Percentiles rank a stretch among this genome's conserved stretches.
Conservation (phyloP, 2,329 filamentous ascomycete genomes). For the Claviceps capensis region DNA sequence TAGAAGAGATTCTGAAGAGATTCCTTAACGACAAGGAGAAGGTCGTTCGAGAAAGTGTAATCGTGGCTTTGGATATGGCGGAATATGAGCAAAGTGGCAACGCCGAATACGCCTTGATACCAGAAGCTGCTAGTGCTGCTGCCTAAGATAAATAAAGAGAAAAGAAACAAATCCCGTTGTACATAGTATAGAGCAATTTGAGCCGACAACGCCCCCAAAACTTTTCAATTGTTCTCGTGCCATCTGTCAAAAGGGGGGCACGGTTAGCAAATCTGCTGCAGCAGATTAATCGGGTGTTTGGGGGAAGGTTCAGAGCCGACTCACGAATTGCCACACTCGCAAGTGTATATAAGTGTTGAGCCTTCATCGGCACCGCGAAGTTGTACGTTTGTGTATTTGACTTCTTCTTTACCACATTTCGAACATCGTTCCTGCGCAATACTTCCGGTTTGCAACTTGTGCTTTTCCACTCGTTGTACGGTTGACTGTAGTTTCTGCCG, state of each 20-base stretch:
- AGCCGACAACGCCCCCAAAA: conserved; percentile 1
- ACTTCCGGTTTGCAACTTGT: conserved; percentile 63
- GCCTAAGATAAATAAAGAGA: conserved; percentile 17
- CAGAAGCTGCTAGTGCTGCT: conserved; percentile 37
- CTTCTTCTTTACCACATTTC: conserved; percentile 68
- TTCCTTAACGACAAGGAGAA: conserved; percentile 86
- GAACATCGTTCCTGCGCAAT: conserved; percentile 56
- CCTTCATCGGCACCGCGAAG: conserved; percentile 90
- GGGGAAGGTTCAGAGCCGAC: conserved; percentile 14
- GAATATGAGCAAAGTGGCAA: conserved; percentile 87
- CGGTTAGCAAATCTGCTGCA: neutral
- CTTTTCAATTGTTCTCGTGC: conserved; percentile 48
- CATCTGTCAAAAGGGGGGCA: conserved; percentile 18
- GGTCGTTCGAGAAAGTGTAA: conserved; percentile 86
- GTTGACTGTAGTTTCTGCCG: conserved; percentile 73
- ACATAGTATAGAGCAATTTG: conserved; percentile 2
- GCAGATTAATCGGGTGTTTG: neutral
- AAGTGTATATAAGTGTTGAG: conserved; percentile 80
- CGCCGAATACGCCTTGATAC: conserved; percentile 83
- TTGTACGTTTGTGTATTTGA: conserved; percentile 76
- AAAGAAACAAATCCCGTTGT: neutral
- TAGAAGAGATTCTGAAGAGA: conserved; percentile 68
- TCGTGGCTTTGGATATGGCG: conserved; percentile 95
- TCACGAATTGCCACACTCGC: conserved; percentile 75
- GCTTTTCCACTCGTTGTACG: conserved; percentile 65